phyloP scores from a whole-genome alignment of 2,329 filamentous ascomycete species.

The Chaetomium olivaceum region DNA sequence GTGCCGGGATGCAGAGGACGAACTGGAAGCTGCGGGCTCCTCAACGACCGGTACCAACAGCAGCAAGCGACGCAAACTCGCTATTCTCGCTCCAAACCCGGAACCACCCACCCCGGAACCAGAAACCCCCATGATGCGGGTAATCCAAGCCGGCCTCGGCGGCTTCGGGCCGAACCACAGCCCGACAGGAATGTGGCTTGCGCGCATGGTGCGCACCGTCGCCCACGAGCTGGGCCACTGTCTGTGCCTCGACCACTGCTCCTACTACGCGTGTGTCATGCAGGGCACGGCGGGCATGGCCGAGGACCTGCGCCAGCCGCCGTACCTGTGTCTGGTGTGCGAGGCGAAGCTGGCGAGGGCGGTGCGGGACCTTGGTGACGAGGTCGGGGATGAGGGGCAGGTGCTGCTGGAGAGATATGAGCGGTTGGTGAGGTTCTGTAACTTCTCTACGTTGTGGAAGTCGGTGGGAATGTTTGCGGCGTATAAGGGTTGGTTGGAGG shows the following conservation, averaged over 20 bases:
- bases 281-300: slow-evolving; percentile 57
- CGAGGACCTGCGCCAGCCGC: slow-evolving; percentile 63
- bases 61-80: neutral
- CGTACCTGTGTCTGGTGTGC: slow-evolving; percentile 63
- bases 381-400: slow-evolving; percentile 21
- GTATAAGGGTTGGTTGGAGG: slow-evolving; percentile 46
- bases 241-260: slow-evolving; percentile 65
- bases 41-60: neutral
- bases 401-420: slow-evolving; percentile 42
- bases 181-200: slow-evolving; percentile 55
- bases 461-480: slow-evolving; percentile 49
- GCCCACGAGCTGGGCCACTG: slow-evolving; percentile 69
- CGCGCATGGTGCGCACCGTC: slow-evolving; percentile 56
- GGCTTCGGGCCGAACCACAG: slow-evolving; percentile 21
- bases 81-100: neutral
- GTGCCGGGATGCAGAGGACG: slow-evolving; percentile 33
- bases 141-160: neutral
- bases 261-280: slow-evolving; percentile 66
- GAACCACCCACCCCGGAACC: neutral
- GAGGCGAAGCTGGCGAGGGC: slow-evolving; percentile 51
- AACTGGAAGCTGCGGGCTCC: neutral
- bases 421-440: slow-evolving; percentile 46
- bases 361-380: slow-evolving; percentile 30
- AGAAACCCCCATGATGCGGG: neutral
- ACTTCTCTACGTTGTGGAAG: slow-evolving; percentile 46